Base-by-base conservation (phyloP, 1,284 basidiomycete genomes). In the Xerocomus minutiporus region DNA sequence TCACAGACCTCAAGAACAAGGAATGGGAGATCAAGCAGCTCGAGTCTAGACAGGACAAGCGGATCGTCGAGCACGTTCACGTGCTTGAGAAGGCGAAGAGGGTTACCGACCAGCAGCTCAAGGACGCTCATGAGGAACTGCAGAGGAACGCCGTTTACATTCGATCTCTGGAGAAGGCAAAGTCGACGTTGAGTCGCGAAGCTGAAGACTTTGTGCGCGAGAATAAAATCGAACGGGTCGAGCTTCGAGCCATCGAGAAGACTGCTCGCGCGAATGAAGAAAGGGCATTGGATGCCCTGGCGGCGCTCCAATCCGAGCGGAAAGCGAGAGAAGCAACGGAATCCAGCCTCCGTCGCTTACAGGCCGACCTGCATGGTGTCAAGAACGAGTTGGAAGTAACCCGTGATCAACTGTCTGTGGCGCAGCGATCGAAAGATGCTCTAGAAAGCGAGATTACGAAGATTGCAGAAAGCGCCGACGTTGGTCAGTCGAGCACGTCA, bases 41-140 rank as follows among this genome's bases (percentile, higher is more conserved):
- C 13, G 87, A 92, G 54, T 88, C 88, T 7, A 83, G 85, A 66
- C 91, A 95, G 70, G 93, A 98, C 76, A 97, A 96, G 77, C 98
- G 93, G 12, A 97, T 97, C 54, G 94, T 99, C 46, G 96, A 99
- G 71, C 97, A 99, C 65, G 94, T 99, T 20, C 91, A 99, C 63
- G 97, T 99, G 15, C 79, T 97, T 6, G 95, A 99, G 68, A 92
- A 97, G 65, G 96, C 97, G 9, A 98, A 98, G 71, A 89, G 89
- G 53, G 87, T 97, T 57, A 97, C 97, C 1, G 96, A 99, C 67
- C 83, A 90, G 26, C 93, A 98, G 68, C 82, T 98, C 7, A 81
- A 78, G 26, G 91, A 93, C 20, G 87, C 91, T 0, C 86, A 90
- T 58, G 71, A 78, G 25, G 90, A 93, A 68, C 68, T 95, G 28